A percentile compares a stretch with the other conserved stretches of the same genome.
These are phyloP conservation scores for Neoboletus magnificus DNA, from an alignment of 768 basidiomycete genomes.

Conservation along the genomic window DNA sequence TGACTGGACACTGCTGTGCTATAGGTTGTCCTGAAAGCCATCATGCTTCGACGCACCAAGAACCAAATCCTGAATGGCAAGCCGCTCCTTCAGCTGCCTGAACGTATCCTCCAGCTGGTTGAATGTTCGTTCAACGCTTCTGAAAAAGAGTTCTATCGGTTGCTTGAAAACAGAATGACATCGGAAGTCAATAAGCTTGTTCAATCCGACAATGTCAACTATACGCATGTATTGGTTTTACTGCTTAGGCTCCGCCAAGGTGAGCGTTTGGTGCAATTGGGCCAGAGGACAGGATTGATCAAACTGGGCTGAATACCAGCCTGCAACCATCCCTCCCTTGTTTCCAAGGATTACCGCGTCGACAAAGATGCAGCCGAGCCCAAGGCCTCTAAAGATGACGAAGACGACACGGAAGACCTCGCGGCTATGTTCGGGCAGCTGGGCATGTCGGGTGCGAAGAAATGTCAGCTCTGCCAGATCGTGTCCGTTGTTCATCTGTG, in stretches of 20 bases:
- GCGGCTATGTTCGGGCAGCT: slow-evolving; percentile 69
- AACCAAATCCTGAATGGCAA: slow-evolving; percentile 71
- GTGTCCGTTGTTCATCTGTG: slow-evolving; percentile 44
- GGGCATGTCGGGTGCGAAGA: slow-evolving; percentile 53
- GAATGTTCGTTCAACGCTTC: slow-evolving; percentile 73
- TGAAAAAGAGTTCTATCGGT: slow-evolving; percentile 78
- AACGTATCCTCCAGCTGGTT: slow-evolving; percentile 64
- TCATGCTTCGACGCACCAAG: slow-evolving; percentile 91
- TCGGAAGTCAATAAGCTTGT: slow-evolving; percentile 66
- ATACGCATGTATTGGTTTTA: slow-evolving; percentile 67
- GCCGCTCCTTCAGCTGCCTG: slow-evolving; percentile 76
- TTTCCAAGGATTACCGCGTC: slow-evolving; percentile 68
- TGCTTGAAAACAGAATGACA: slow-evolving; percentile 66
- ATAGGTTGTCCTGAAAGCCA: slow-evolving; percentile 73
- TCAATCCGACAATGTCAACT: slow-evolving; percentile 49
- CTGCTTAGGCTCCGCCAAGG: slow-evolving; percentile 89
- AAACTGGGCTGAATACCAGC: slow-evolving; percentile 42
- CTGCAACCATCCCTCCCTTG: slow-evolving; percentile 84
- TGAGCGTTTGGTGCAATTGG: slow-evolving; percentile 26
- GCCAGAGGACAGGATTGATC: not conserved
- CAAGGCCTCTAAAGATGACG: slow-evolving; percentile 48
- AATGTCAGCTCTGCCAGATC: slow-evolving; percentile 76
- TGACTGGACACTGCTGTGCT: not conserved
- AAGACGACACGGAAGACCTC: slow-evolving; percentile 68
- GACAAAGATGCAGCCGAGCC: slow-evolving; percentile 79